These are phyloP conservation scores for Bacidia rubella DNA, from an alignment of 495 filamentous ascomycete species.

Conservation along the genomic window DNA sequence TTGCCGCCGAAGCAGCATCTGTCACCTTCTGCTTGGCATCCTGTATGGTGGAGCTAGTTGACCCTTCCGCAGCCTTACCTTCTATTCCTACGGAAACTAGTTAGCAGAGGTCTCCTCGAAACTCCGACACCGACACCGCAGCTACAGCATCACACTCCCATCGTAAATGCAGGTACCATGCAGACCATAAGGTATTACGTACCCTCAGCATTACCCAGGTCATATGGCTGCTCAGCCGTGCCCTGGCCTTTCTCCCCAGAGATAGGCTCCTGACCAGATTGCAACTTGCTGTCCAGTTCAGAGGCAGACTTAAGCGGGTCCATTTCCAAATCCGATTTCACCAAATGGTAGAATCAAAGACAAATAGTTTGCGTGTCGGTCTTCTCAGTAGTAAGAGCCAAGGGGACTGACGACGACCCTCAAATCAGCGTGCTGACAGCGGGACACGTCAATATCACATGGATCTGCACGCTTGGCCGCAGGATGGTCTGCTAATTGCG, in stretches of 20 bases:
- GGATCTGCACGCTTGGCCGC: too few species aligned
- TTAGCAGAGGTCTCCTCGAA: neutral
- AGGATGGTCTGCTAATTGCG: too few species aligned
- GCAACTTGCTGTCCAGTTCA: neutral
- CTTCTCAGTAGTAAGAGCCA: neutral
- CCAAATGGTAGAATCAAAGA: neutral
- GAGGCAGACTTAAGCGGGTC: neutral
- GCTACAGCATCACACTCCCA: neutral
- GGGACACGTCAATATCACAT: too few species aligned
- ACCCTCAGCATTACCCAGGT: constrained; percentile 13
- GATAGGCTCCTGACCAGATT: constrained; percentile 13
- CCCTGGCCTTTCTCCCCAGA: constrained; percentile 11
- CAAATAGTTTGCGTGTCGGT: neutral
- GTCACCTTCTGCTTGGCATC: constrained; percentile 1
- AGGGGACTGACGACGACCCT: too few species aligned
- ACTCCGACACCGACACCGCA: neutral
- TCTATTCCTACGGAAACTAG: neutral
- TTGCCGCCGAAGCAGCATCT: neutral
- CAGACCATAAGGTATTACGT: neutral
- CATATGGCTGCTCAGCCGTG: constrained; percentile 9
- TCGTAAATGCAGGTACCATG: neutral
- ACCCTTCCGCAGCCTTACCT: neutral
- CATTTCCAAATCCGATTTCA: neutral
- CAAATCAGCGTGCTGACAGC: too few species aligned
- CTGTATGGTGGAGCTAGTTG: neutral